Conservation (phyloP, 139 green algal genomes). For the Trebouxia sp. region DNA sequence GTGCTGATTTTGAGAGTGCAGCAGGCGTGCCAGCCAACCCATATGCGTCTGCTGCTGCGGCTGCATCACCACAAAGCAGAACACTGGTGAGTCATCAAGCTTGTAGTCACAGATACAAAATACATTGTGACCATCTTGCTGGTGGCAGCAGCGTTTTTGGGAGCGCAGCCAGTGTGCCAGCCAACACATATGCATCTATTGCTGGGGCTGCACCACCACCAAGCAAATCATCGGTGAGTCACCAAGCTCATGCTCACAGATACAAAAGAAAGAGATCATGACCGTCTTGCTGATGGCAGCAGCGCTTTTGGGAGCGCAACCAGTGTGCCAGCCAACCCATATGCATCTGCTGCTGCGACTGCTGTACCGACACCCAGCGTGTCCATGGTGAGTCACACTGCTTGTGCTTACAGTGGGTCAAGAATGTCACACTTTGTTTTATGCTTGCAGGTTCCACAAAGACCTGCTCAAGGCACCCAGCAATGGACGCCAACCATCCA, state of each 20-base stretch:
- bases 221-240: background rate
- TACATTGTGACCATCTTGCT: too few species aligned
- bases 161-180: background rate
- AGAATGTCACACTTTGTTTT: too few species aligned
- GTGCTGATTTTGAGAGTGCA: background rate
- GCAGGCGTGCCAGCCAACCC: background rate
- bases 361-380: background rate
- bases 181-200: background rate
- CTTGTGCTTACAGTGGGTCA: too few species aligned
- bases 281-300: too few species aligned
- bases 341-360: background rate
- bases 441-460: background rate
- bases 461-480: background rate
- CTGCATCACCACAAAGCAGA: background rate
- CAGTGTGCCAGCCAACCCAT: background rate
- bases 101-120: too few species aligned
- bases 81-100: background rate
- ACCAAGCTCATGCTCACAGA: too few species aligned
- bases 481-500: background rate
- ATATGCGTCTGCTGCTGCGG: background rate
- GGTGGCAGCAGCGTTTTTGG: background rate
- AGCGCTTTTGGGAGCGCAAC: background rate
- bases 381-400: background rate
- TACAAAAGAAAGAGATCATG: too few species aligned
- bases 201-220: background rate